A percentile compares a stretch with the other conserved stretches of the same genome.
phyloP scores from a whole-genome alignment of 169 alveolate species.

The Plasmodium malariae region DNA sequence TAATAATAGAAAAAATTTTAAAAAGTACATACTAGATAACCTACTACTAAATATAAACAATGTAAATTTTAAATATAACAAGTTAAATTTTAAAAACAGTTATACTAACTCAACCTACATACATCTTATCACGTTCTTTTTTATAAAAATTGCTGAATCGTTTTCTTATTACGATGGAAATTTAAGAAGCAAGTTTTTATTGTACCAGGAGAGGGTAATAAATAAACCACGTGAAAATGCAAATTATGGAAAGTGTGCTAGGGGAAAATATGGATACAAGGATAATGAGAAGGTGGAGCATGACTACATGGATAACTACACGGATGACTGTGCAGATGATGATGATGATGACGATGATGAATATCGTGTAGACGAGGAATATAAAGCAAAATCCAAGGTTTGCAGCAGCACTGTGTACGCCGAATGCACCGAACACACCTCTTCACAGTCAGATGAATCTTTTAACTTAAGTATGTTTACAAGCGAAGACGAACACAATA shows the following conservation, averaged over 20 bases:
- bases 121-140: constrained; percentile 33
- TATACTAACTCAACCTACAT: constrained; percentile 48
- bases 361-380: not conserved
- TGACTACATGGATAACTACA: too few relatives aligned
- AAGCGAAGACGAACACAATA: constrained; percentile 20
- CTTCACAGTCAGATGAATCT: constrained; percentile 7
- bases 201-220: not conserved
- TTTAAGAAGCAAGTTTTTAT: constrained; percentile 23
- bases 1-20: constrained; percentile 14
- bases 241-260: not conserved
- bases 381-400: not conserved
- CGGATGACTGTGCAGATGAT: not conserved
- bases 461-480: constrained; percentile 26
- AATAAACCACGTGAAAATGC: not conserved
- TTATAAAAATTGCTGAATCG: constrained; percentile 54
- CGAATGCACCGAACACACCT: not conserved
- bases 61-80: constrained; percentile 57
- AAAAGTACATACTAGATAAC: constrained; percentile 52
- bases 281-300: too few relatives aligned
- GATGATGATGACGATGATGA: constrained; percentile 2
- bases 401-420: too few relatives aligned
- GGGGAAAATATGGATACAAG: too few relatives aligned
- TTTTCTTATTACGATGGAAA: constrained; percentile 58
- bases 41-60: constrained; percentile 41
- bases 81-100: constrained; percentile 47